Conservation (phyloP, 345 rosid species). For the Corymbia maculata region DNA sequence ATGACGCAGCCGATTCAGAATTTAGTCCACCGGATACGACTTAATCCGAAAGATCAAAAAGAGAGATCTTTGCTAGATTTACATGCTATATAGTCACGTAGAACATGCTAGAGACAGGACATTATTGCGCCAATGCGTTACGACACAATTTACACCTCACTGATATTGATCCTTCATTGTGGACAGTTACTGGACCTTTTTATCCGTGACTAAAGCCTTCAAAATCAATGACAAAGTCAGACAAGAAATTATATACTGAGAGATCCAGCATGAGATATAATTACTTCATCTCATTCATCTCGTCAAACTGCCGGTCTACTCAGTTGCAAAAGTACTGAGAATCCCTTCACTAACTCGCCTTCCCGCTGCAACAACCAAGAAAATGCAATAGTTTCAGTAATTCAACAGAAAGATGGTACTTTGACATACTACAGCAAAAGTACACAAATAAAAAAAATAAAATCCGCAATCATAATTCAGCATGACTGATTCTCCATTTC, state of each 20-base stretch:
- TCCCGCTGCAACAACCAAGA: background rate
- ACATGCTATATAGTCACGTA: background rate
- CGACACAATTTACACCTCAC: background rate
- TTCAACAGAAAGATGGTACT: background rate
- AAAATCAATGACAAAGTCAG: background rate
- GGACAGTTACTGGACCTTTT: background rate
- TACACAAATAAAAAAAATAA: background rate
- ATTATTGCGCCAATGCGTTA: background rate
- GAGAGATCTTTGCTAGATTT: background rate
- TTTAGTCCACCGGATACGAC: background rate
- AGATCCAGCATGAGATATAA: background rate
- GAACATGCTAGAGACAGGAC: background rate
- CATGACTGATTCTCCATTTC: background rate
- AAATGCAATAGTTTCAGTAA: background rate
- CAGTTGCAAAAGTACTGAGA: background rate
- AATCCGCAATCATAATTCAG: background rate
- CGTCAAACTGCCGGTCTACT: background rate
- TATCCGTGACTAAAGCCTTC: background rate
- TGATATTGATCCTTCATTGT: background rate
- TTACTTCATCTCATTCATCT: background rate
- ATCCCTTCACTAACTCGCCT: background rate
- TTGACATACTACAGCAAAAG: background rate
- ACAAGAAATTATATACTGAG: background rate
- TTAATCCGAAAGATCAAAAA: background rate
- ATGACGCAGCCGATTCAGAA: background rate